phyloP scores from a whole-genome alignment of 257 asterid species.

The Paulownia fortunei region DNA sequence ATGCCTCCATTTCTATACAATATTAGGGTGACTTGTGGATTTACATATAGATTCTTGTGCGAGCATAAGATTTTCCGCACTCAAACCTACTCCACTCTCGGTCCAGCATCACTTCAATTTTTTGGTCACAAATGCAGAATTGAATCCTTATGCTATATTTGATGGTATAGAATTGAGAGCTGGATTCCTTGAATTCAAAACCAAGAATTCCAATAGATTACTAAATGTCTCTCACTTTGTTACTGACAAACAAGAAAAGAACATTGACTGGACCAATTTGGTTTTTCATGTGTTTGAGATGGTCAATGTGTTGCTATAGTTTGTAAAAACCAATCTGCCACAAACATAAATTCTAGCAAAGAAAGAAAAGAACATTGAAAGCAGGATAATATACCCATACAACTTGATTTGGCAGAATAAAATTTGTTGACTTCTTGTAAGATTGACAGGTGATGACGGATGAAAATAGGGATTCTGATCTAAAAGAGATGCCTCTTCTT shows the following conservation, averaged over 20 bases:
- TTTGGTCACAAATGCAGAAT: neutral
- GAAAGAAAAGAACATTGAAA: neutral
- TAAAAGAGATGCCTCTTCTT: conserved; percentile 51
- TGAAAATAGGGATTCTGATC: conserved; percentile 19
- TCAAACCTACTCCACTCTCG: too few relatives aligned
- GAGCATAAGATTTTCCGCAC: too few relatives aligned
- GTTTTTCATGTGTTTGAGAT: neutral
- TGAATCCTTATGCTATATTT: neutral
- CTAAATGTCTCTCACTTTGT: neutral
- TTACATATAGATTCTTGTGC: too few relatives aligned
- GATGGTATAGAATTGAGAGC: neutral
- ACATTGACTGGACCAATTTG: neutral
- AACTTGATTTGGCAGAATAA: neutral
- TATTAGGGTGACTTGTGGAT: too few relatives aligned
- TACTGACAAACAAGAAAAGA: neutral
- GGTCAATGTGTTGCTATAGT: neutral
- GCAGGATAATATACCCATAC: neutral
- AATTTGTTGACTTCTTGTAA: neutral
- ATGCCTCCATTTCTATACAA: neutral
- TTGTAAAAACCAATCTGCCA: neutral
- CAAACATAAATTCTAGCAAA: neutral
- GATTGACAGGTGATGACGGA: conserved; percentile 51
- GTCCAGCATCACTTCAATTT: neutral
- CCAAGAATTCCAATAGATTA: neutral
- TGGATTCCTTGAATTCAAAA: neutral